Percentiles rank a stretch among this genome's conserved stretches.
Conservation (phyloP, 1,139 yeast species). For the Saccharomyces hybrid region DNA sequence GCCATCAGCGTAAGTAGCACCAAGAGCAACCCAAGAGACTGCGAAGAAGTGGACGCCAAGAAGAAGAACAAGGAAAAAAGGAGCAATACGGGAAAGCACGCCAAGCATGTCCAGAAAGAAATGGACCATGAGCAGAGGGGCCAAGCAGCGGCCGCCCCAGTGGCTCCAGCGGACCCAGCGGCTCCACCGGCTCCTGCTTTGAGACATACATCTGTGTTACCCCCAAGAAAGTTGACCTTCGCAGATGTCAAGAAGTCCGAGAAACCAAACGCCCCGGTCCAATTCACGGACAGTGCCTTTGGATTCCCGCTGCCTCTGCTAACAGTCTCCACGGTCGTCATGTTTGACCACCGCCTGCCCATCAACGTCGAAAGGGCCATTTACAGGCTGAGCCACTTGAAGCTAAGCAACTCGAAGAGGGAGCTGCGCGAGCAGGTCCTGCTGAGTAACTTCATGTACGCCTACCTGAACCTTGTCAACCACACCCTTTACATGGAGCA, state of each 20-base stretch:
- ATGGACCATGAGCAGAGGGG: background rate
- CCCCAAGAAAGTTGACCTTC: slow-evolving; percentile 28
- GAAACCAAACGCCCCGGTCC: slow-evolving; percentile 58
- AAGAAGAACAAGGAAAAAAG: background rate
- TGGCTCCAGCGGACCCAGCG: too few species aligned
- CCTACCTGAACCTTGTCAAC: slow-evolving; percentile 84
- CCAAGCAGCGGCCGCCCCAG: too few species aligned
- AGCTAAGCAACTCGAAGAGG: slow-evolving; percentile 84
- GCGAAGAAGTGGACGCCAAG: background rate
- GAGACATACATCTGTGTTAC: slow-evolving; percentile 5
- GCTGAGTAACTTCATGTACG: slow-evolving; percentile 90
- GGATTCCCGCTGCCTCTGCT: slow-evolving; percentile 79
- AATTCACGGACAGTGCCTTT: slow-evolving; percentile 70
- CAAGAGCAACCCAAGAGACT: slow-evolving; percentile 3
- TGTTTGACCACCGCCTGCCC: slow-evolving; percentile 80
- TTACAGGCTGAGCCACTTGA: slow-evolving; percentile 80
- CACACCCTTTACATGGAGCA: slow-evolving; percentile 73
- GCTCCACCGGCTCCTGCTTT: background rate
- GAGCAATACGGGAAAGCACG: background rate
- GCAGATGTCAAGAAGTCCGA: slow-evolving; percentile 27
- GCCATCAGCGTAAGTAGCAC: slow-evolving; percentile 19
- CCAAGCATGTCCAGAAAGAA: background rate
- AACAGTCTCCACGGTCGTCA: slow-evolving; percentile 60
- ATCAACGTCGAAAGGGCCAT: slow-evolving; percentile 92
- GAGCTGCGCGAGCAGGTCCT: slow-evolving; percentile 85